Evolutionary conservation across 2,329 filamentous ascomycete genomes (phyloP), one percentile per base, ranked within the genome.

Genomic region (Epichloe coenophiala): DNA sequence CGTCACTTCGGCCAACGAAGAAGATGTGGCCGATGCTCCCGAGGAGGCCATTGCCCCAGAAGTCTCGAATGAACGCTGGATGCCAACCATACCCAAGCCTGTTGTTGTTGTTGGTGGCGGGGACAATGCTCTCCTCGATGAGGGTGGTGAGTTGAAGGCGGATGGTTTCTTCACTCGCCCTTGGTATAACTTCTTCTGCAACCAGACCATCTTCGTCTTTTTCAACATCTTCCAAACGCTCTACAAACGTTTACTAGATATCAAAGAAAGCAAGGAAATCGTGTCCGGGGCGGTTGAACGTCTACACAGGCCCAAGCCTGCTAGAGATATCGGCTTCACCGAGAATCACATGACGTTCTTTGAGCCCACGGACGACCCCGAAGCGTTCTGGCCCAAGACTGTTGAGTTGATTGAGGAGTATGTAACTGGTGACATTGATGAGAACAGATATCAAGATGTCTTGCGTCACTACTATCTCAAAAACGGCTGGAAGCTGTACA

Each of bases 171-270:
- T 93, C 68, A 76, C 77, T 57, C 86, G 90, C 45, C 81, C 82
- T 11, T 83, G 80, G 68, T 95, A 88, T 71, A 91, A 91, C 63
- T 81, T 97, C 63, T 98, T 94, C 71, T 84, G 84, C 64, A 97
- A 96, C 65, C 80, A 88, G 60, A 88, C 85, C 3, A 84, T 98
- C 53, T 95, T 89, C 63, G 90, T 93, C 67, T 97, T 98, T 74
- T 86, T 98, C 71, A 87, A 85, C 58, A 83, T 95, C 54, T 93
- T 98, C 65, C 82, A 95, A 62, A 86, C 85, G n/a, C 73, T 98
- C 5, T 97, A 95, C 68, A 80, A 83, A 60, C 83, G 93, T 40
- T 75, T 98, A 13, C 74, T 84, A 55, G 85, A 86, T 54, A 81
- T 97, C 65, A 97, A 97, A 71, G 75, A 83, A 52, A 84, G 84